Evolutionary conservation across 352 stramenopile species (phyloP).

Genomic region (Ophiocytium majus): DNA sequence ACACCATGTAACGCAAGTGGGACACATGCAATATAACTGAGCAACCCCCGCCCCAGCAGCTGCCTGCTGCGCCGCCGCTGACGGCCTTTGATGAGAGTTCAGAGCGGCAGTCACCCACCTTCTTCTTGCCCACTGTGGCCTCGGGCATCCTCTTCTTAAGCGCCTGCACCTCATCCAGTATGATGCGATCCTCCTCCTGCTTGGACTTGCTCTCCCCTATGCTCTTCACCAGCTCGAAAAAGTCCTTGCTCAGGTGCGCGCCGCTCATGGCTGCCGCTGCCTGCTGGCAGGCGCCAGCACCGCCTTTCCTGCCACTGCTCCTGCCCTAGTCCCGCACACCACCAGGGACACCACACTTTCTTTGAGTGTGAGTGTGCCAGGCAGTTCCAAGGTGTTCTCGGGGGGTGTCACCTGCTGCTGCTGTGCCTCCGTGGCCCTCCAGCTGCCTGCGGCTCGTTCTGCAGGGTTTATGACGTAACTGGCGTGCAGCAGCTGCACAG

Average conservation of each 20-base stretch:
- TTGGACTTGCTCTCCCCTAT: constrained; percentile 99
- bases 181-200: constrained; percentile 99
- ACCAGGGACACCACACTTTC: background rate
- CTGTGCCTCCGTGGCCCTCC: background rate
- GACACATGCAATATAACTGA: too few relatives aligned
- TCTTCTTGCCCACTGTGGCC: constrained; percentile 37
- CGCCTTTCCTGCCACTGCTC: background rate
- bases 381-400: background rate
- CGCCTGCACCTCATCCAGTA: constrained; percentile 52
- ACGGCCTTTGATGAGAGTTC: too few relatives aligned
- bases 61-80: too few relatives aligned
- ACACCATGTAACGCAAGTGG: too few relatives aligned
- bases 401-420: background rate
- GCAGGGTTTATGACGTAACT: too few relatives aligned
- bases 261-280: constrained; percentile 45
- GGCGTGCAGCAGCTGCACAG: too few relatives aligned
- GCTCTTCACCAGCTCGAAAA: constrained; percentile 99
- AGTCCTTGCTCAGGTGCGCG: constrained; percentile 74
- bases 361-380: background rate
- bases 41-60: too few relatives aligned
- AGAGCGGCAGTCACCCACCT: constrained; percentile 66
- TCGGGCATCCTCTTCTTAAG: constrained; percentile 56
- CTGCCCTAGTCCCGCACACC: background rate
- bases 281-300: background rate
- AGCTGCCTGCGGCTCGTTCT: background rate